phyloP scores from a whole-genome alignment of 306 rosid species.

The Crotalaria pallida region DNA sequence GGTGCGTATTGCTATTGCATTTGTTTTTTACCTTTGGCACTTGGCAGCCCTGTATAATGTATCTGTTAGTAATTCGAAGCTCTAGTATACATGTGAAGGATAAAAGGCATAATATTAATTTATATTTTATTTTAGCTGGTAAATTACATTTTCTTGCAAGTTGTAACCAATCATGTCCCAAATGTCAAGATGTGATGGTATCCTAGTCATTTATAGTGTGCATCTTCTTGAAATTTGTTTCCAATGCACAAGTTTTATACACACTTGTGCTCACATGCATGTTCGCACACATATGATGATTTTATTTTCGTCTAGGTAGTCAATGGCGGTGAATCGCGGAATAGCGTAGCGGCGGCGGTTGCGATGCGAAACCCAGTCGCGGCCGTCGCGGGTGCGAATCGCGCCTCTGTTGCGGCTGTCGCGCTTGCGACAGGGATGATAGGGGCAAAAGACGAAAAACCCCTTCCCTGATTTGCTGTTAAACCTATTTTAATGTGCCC shows the following conservation, averaged over 20 bases:
- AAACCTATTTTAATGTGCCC: too few species aligned
- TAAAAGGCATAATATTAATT: not conserved
- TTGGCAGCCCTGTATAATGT: not conserved
- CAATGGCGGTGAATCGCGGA: too few species aligned
- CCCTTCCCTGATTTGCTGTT: too few species aligned
- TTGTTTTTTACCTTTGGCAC: not conserved
- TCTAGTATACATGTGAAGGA: not conserved
- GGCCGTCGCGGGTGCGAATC: too few species aligned
- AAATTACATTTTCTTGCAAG: not conserved
- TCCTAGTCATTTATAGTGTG: not conserved
- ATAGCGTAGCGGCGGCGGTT: too few species aligned
- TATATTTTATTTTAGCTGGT: not conserved
- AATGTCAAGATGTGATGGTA: not conserved
- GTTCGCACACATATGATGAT: too few species aligned
- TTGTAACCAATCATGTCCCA: not conserved
- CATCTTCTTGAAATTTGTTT: not conserved
- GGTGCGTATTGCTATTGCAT: conserved; percentile 35
- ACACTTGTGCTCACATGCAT: too few species aligned
- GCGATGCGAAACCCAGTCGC: too few species aligned
- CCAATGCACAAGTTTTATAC: not conserved
- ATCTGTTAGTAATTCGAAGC: not conserved
- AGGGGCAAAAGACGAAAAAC: too few species aligned
- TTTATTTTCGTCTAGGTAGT: not conserved
- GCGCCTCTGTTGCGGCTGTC: too few species aligned
- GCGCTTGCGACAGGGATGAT: too few species aligned